These are phyloP conservation scores for Ensete glaucum DNA, from an alignment of 176 grass and related monocot species.

Conservation along the genomic window DNA sequence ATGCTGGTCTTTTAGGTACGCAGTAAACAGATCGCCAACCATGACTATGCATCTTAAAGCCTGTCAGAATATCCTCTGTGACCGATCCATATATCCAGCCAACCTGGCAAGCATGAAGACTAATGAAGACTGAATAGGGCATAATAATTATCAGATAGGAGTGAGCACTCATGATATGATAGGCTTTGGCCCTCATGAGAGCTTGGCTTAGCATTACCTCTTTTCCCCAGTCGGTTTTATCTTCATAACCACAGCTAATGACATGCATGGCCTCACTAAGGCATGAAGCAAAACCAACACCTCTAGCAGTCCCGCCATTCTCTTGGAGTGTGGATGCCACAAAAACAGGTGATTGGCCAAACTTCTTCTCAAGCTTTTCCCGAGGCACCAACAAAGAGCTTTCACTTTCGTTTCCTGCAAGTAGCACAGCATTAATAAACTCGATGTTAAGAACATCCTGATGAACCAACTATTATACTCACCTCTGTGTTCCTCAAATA, in stretches of 20 bases:
- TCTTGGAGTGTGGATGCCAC: slow-evolving; percentile 36
- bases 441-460: not conserved
- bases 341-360: slow-evolving; percentile 40
- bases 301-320: slow-evolving; percentile 20
- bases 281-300: slow-evolving; percentile 21
- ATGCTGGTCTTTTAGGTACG: slow-evolving; percentile 40
- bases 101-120: slow-evolving; percentile 19
- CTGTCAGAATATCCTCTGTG: slow-evolving; percentile 43
- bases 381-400: slow-evolving; percentile 25
- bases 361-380: slow-evolving; percentile 53
- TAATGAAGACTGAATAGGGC: not conserved
- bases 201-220: slow-evolving; percentile 20
- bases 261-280: slow-evolving; percentile 32
- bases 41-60: slow-evolving; percentile 51
- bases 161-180: not conserved
- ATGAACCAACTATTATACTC: slow-evolving; percentile 12
- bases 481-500: slow-evolving; percentile 31
- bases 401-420: slow-evolving; percentile 28
- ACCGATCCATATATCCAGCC: slow-evolving; percentile 52
- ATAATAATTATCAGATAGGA: not conserved
- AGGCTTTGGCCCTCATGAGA: no score
- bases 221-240: slow-evolving; percentile 52
- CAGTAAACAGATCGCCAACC: slow-evolving; percentile 54
- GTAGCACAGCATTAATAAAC: not conserved
- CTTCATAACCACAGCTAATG: slow-evolving; percentile 43